phyloP scores from a whole-genome alignment of 2,329 filamentous ascomycete genomes.

The Aspergillus sp. region DNA sequence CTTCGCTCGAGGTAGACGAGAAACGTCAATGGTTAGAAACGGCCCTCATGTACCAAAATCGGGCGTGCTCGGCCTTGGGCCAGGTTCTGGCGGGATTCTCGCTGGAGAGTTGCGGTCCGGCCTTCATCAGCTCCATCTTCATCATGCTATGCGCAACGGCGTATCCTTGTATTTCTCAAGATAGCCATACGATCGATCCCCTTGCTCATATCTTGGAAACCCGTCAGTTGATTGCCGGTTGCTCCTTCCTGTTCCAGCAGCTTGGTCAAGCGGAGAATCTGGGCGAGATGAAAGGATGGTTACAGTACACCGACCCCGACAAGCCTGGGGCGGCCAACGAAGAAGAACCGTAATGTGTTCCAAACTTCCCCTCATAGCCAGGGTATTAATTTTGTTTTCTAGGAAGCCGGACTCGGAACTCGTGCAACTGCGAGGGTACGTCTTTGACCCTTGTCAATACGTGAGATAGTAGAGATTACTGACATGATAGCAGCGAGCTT shows the following conservation, averaged over 20 bases:
- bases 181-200: slow-evolving; percentile 25
- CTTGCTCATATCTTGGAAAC: slow-evolving; percentile 28
- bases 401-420: slow-evolving; percentile 12
- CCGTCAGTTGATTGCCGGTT: slow-evolving; percentile 30
- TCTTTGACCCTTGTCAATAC: not conserved
- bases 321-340: slow-evolving; percentile 10
- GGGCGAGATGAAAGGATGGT: slow-evolving; percentile 27
- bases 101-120: slow-evolving; percentile 43
- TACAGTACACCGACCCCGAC: slow-evolving; percentile 18
- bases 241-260: slow-evolving; percentile 29
- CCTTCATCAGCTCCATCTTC: slow-evolving; percentile 41
- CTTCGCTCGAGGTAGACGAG: slow-evolving; percentile 34
- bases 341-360: slow-evolving; percentile 5
- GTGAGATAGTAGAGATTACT: slow-evolving; percentile 1
- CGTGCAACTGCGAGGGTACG: slow-evolving; percentile 17
- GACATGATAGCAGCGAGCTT: slow-evolving; percentile 20
- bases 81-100: slow-evolving; percentile 39
- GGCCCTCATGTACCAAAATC: slow-evolving; percentile 38
- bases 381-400: not conserved
- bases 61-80: slow-evolving; percentile 34
- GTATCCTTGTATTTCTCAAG: slow-evolving; percentile 28
- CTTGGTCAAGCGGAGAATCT: slow-evolving; percentile 22
- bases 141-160: slow-evolving; percentile 39
- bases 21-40: slow-evolving; percentile 34
- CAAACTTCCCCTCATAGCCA: not conserved